Evolutionary conservation across 108 stramenopile species (phyloP).

Genomic region (Pseudonitzschia multiseries): DNA sequence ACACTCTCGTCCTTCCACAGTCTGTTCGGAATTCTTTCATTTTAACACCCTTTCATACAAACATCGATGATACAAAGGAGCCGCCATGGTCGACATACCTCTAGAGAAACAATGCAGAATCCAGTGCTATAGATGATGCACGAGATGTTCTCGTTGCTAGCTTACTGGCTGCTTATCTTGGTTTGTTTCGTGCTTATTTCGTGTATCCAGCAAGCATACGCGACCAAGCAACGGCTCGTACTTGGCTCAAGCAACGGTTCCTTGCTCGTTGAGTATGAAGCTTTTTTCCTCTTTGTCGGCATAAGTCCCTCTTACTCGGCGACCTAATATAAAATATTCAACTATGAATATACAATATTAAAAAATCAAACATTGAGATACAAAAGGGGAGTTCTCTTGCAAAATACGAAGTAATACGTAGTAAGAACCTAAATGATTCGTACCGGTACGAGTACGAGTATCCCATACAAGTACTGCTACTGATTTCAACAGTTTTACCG

Average conservation of each 20-base stretch:
- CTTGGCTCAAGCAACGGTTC: not conserved
- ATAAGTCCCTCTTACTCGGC: not conserved
- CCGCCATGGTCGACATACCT: conserved; percentile 9
- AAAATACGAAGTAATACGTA: no score
- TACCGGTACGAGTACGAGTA: no score
- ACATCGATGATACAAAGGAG: not conserved
- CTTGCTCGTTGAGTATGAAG: not conserved
- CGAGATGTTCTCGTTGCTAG: no score
- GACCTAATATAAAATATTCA: not conserved
- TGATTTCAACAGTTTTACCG: no score
- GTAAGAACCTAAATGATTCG: no score
- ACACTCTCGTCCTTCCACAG: no score
- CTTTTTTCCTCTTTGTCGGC: not conserved
- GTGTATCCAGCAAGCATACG: not conserved
- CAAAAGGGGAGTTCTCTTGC: not conserved
- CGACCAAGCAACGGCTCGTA: not conserved
- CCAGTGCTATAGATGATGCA: no score
- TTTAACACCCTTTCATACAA: no score
- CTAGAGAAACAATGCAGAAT: not conserved
- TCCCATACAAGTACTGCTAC: no score
- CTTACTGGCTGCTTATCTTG: not conserved
- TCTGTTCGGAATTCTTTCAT: no score
- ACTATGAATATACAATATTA: not conserved
- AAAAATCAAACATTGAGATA: not conserved
- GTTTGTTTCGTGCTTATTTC: not conserved